Base-by-base conservation (phyloP, 2,329 filamentous ascomycete genomes). In the Hyphodiscus sp. region DNA sequence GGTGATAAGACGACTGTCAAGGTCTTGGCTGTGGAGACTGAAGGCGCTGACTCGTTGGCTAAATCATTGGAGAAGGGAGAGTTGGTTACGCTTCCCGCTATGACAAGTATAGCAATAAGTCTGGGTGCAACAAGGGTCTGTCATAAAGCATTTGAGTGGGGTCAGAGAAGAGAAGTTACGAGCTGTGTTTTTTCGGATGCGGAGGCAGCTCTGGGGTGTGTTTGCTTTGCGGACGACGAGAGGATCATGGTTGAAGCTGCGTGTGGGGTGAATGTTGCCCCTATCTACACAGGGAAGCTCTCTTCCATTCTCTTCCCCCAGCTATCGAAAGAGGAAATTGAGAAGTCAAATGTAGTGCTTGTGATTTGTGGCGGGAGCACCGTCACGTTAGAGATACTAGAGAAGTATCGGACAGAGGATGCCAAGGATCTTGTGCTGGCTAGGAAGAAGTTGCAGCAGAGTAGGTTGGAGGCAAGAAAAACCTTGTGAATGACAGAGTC, bases 351-450 rank as follows among this genome's bases (percentile, higher is more conserved):
- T 59, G 80, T 96, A 6, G 90, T 96, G 1, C 74, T 96, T 50
- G 77, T 95, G 20, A 83, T 96, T 7, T 97, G 92, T 65, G 92
- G 92, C 45, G 88, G 87, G 4, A 84, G 79, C 20, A 83, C 83
- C 66, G 79, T 89, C 38, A 82, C 79, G 1, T 68, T 86, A 55
- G 77, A 80, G 38, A 77, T 84, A 65, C 71, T 90, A 50, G 73
- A 75, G 50, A 74, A 72, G 53, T 90, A 85, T 68, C 73, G 74
- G 58, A 71, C 76, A 60, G 66, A 67, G 58, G 67, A 76, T 59
- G 64, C 67, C 15, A 53, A 42, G 16, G 55, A 57, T 41, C 42
- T 16, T 19, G 16, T 9, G n/a, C 19, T 50, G 11, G 3, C 20
- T 50, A 20, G 23, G 23, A 19, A 50, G 23, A 4, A 50, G 47